A percentile compares a stretch with the other conserved stretches of the same genome.
phyloP scores from a whole-genome alignment of 1,284 basidiomycete genomes.

The Moesziomyces globuligerus region DNA sequence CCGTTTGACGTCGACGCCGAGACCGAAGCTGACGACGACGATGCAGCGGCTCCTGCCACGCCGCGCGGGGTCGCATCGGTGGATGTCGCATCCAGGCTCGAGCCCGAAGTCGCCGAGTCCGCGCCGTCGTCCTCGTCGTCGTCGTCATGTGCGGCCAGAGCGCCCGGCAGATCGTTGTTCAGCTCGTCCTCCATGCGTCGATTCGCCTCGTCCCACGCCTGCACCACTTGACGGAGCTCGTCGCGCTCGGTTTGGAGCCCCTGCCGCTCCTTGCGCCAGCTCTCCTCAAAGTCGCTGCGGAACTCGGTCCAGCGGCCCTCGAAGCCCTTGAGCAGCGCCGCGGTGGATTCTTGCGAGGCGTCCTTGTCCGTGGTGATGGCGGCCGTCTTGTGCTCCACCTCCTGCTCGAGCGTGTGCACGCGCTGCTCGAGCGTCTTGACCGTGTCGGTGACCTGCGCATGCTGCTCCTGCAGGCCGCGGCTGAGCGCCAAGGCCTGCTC shows the following conservation, averaged over 20 bases:
- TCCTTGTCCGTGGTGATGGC: background rate
- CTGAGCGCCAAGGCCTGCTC: slow-evolving; percentile 81
- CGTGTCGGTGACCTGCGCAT: slow-evolving; percentile 79
- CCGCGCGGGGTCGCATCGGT: slow-evolving; percentile 6
- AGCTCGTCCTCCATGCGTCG: slow-evolving; percentile 68
- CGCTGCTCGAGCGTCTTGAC: slow-evolving; percentile 78
- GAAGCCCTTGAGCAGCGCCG: slow-evolving; percentile 68
- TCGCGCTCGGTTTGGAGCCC: slow-evolving; percentile 85
- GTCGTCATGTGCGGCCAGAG: slow-evolving; percentile 5
- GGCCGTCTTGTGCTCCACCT: slow-evolving; percentile 45
- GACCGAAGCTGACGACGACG: too few species aligned
- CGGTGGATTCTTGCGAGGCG: slow-evolving; percentile 25
- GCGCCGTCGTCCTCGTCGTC: slow-evolving; percentile 8
- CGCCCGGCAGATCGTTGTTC: slow-evolving; percentile 29
- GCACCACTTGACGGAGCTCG: slow-evolving; percentile 77
- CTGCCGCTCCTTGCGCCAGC: slow-evolving; percentile 74
- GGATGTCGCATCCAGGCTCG: slow-evolving; percentile 2
- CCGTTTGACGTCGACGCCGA: slow-evolving; percentile 1
- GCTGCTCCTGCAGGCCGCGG: slow-evolving; percentile 79
- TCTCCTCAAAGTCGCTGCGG: slow-evolving; percentile 67
- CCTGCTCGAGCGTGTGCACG: slow-evolving; percentile 69
- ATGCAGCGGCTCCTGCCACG: slow-evolving; percentile 3
- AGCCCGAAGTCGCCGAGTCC: background rate
- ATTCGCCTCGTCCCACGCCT: slow-evolving; percentile 80
- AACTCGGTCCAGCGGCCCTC: slow-evolving; percentile 80